Percentiles rank a stretch among this genome's conserved stretches.
phyloP scores from a whole-genome alignment of 768 basidiomycete genomes.

The Hebeloma cylindrosporum region DNA sequence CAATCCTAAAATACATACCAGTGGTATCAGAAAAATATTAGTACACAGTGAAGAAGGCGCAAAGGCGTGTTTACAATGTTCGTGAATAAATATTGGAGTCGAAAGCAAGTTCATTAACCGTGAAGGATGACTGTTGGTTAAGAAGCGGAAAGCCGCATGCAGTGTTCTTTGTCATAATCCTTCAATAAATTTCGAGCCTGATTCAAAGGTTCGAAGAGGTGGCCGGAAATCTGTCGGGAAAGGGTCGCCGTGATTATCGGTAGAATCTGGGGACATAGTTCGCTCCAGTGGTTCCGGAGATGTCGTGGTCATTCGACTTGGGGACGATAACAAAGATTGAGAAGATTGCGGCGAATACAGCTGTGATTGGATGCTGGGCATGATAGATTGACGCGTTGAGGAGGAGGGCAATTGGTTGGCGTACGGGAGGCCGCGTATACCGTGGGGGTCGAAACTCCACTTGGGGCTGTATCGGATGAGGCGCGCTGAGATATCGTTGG shows the following conservation, averaged over 20 bases:
- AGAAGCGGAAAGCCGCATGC: background rate
- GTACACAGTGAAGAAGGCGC: no score
- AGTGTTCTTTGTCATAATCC: slow-evolving; percentile 26
- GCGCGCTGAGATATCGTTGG: slow-evolving; percentile 16
- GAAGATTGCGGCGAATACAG: slow-evolving; percentile 33
- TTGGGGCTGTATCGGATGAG: slow-evolving; percentile 26
- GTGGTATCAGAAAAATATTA: no score
- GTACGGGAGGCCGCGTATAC: slow-evolving; percentile 21
- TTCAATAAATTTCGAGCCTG: slow-evolving; percentile 53
- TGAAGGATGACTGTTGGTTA: background rate
- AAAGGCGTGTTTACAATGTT: no score
- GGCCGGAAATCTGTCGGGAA: slow-evolving; percentile 16
- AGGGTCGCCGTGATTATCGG: slow-evolving; percentile 11
- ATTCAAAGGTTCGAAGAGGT: slow-evolving; percentile 38
- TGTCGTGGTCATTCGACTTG: slow-evolving; percentile 16
- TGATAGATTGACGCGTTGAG: slow-evolving; percentile 23
- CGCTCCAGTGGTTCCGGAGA: slow-evolving; percentile 14
- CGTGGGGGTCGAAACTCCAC: slow-evolving; percentile 28
- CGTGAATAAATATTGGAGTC: no score
- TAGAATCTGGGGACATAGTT: slow-evolving; percentile 13
- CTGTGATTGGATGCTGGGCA: slow-evolving; percentile 29
- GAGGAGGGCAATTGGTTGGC: slow-evolving; percentile 23
- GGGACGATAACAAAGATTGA: slow-evolving; percentile 20
- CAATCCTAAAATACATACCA: no score
- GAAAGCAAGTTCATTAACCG: no score